Conservation (phyloP, 352 stramenopile genomes). For the Thraustotheca clavata region DNA sequence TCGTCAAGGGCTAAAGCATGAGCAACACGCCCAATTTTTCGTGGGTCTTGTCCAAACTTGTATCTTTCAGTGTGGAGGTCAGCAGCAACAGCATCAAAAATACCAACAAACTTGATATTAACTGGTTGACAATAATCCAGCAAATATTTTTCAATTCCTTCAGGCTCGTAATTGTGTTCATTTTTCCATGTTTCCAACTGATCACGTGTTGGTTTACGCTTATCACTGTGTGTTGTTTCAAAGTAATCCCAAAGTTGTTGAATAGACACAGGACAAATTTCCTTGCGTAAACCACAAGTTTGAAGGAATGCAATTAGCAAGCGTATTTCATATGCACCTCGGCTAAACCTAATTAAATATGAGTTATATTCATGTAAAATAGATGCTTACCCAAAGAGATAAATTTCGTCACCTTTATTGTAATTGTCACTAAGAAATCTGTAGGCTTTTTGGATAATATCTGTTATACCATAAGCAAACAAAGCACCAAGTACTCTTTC, state of each 20-base stretch:
- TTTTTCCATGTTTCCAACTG: no score
- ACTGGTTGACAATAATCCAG: neutral
- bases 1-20: neutral
- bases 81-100: neutral
- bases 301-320: neutral
- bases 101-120: neutral
- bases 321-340: neutral
- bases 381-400: neutral
- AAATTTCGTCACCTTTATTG: neutral
- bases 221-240: neutral
- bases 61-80: neutral
- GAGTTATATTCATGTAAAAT: no score
- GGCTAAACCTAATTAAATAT: no score
- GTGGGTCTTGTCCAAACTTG: neutral
- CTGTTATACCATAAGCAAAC: neutral
- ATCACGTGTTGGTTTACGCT: neutral
- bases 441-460: constrained; percentile 6
- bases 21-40: neutral
- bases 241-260: neutral
- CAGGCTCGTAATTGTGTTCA: no score
- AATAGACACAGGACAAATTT: neutral
- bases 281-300: neutral
- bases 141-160: neutral
- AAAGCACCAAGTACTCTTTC: neutral
- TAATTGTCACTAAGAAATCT: neutral